Conservation (phyloP, 441 rosid genomes). For the Populus hybrid region DNA sequence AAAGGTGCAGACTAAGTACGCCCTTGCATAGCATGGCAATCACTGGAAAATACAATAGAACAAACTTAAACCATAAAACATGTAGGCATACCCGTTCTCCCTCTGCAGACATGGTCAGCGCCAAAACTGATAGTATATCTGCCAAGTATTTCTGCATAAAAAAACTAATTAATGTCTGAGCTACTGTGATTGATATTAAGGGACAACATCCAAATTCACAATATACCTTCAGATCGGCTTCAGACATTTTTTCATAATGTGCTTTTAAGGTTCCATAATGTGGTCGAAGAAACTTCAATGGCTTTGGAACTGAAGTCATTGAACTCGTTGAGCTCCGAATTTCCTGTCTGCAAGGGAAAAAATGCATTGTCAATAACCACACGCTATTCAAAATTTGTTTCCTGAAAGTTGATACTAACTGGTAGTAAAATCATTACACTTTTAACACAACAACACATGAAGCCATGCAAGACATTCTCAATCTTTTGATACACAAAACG, state of each 20-base stretch:
- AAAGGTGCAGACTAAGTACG: not conserved
- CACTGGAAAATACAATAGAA: conserved; percentile 7
- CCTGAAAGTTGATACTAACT: no score
- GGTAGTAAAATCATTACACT: no score
- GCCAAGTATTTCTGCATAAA: conserved; percentile 74
- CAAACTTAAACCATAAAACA: conserved; percentile 3
- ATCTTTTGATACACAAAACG: not conserved
- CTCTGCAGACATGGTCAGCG: conserved; percentile 96
- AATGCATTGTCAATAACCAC: not conserved
- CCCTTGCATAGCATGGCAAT: not conserved
- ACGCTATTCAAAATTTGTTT: not conserved
- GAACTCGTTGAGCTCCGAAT: conserved; percentile 88
- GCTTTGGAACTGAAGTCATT: conserved; percentile 97
- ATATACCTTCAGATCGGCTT: conserved; percentile 66
- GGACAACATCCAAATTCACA: conserved; percentile 14
- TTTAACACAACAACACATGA: no score
- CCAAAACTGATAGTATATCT: conserved; percentile 91
- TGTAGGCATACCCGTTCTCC: conserved; percentile 75
- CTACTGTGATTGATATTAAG: not conserved
- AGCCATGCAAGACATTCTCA: no score
- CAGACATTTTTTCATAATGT: conserved; percentile 58
- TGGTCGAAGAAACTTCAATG: conserved; percentile 94
- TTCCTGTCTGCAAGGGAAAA: conserved; percentile 60
- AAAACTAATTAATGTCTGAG: not conserved
- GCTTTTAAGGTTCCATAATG: conserved; percentile 88